Base-by-base conservation (phyloP, 371 early-diverging fungal genomes). In the Mucor mucedo region DNA sequence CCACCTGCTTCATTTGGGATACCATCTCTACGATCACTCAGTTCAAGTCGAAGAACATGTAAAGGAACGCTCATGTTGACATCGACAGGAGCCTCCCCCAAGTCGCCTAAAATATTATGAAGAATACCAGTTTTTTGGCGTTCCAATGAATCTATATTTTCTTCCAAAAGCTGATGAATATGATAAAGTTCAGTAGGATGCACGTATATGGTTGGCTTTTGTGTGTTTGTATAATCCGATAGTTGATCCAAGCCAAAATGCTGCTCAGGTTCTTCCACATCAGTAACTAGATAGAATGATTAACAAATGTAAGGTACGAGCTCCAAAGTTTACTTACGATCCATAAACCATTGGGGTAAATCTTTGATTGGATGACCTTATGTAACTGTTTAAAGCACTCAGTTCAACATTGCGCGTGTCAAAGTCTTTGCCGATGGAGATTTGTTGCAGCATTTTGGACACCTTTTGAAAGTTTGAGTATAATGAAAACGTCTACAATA, bases 201-300 rank as follows among this genome's bases (percentile, higher is more conserved):
- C 58, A 98, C 94, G 73, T 93, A 93, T 10, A 99, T 90, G 2
- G 86, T 85, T 3, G 97, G 96, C 65, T 95, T 95, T 60, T 91
- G 85, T 14, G 93, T 88, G n/a, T n/a, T n/a, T 3, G 92, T 88
- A 54, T 94, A 83, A 59, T 98, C 99, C 5, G 88, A 82, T 66
- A 91, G 93, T 69, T 92, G 93, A 76, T 95, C 94, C 66, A 98
- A 93, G 45, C 91, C 90, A 77, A 95, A 97, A 68, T 94, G 89
- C 32, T 90, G 87, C 68, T 98, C 96, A 8, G 96, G 92, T 8
- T 93, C 89, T 33, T 80, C 85, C 4, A 97, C 95, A 50, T 90
- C 87, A 4, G n/a, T 88, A 4, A 95, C 50, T 50, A 47, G 5
- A 93, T 77, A 76, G 64, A 50, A 2, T 5, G 13, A 41, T 89